Percentiles rank a stretch among this genome's conserved stretches.
Conservation (phyloP, 1,284 basidiomycete species). For the Heterobasidion occidentale region DNA sequence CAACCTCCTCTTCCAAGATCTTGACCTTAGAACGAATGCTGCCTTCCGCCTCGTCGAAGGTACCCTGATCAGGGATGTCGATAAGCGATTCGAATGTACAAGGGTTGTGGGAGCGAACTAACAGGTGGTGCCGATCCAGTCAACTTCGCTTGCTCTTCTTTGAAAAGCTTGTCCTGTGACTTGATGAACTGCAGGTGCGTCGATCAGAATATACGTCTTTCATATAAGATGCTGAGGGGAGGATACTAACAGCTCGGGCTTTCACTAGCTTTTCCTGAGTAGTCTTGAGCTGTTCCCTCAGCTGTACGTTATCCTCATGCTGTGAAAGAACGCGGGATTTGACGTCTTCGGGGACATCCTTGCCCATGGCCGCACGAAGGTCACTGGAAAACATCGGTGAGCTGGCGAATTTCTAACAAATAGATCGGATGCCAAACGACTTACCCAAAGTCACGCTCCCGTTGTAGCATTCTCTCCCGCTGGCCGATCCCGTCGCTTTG, state of each 20-base stretch:
- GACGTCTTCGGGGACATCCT: slow-evolving; percentile 74
- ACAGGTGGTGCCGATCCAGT: slow-evolving; percentile 22
- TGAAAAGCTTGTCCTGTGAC: slow-evolving; percentile 83
- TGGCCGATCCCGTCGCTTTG: slow-evolving; percentile 85
- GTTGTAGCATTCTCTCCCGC: slow-evolving; percentile 74
- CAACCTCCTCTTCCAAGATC: slow-evolving; percentile 63
- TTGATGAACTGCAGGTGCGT: slow-evolving; percentile 69
- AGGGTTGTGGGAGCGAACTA: slow-evolving; percentile 3
- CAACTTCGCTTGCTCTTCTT: slow-evolving; percentile 60
- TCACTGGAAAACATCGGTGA: slow-evolving; percentile 37
- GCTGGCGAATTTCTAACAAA: slow-evolving; percentile 5
- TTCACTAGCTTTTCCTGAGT: slow-evolving; percentile 76
- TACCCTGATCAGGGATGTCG: slow-evolving; percentile 28
- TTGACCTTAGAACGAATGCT: slow-evolving; percentile 66
- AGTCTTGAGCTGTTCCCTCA: slow-evolving; percentile 69
- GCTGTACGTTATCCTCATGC: slow-evolving; percentile 68
- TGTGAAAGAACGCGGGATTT: slow-evolving; percentile 69
- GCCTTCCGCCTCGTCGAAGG: slow-evolving; percentile 66
- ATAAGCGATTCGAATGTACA: not conserved
- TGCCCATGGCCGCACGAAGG: slow-evolving; percentile 64
- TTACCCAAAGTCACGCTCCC: slow-evolving; percentile 74
- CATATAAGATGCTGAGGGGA: not conserved
- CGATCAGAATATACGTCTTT: not conserved
- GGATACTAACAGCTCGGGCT: slow-evolving; percentile 56
- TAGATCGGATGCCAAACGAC: slow-evolving; percentile 13